Evolutionary conservation across 805 yeast genomes (phyloP), one percentile per base, ranked within the genome.

Genomic region (Candida lessepsii): DNA sequence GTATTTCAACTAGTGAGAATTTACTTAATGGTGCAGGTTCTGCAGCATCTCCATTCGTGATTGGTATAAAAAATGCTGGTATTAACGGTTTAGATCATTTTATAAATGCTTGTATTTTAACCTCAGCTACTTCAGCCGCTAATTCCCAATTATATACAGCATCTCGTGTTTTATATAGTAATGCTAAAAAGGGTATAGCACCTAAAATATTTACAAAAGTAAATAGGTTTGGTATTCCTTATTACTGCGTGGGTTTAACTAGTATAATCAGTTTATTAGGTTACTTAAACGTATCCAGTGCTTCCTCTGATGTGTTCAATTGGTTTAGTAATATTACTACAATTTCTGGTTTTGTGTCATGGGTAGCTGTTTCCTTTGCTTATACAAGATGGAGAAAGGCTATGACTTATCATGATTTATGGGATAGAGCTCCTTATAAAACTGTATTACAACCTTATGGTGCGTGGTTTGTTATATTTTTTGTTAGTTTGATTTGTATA

Each of bases 291-390:
- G 75, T 67, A 20, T 75, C 82, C 4, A 65, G 75, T 5, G 64
- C 75, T 3, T 65, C 85, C 0, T 57, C 79, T 2, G 49, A 58
- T 31, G 86, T 78, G 5, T 81, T 81, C 60, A 65, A 70, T 17
- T 81, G 86, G 86, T 72, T 81, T 41, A 68, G 82, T 11, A 81
- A 81, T 53, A 75, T 81, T 45, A 71, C 81, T 26, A 80, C 86
- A 25, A 74, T 81, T 38, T 78, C 85, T 3, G 86, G 86, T 9
- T 81, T 81, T 57, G 56, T 81, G 30, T 75, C 83, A 18, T 81
- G 87, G 88, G 57, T 78, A 30, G 63, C 72, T 39, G 71, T 76
- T 24, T 58, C 75, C 28, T 57, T 70, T 27, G 75, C 83, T 8
- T 80, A 79, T 54, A 42, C 78, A 27, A 69, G 86, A 60, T 81